phyloP scores from a whole-genome alignment of 1,284 basidiomycete species.

The Ganoderma multipileum region DNA sequence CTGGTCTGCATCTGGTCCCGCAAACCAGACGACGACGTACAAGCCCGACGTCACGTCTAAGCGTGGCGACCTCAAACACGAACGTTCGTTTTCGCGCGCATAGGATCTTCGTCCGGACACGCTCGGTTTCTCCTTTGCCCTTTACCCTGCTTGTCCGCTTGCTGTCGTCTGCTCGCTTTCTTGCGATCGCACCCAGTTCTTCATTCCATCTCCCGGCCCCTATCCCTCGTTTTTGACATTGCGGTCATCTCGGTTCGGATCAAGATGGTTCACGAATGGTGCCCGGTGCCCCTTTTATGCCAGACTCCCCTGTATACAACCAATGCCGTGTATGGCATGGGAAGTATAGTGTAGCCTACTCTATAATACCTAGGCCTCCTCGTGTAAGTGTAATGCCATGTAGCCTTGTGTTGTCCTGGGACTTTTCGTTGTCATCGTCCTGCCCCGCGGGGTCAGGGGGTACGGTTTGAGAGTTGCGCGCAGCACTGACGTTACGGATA shows the following conservation, averaged over 20 bases:
- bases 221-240: slow-evolving; percentile 1
- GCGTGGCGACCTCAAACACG: background rate
- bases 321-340: background rate
- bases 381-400: background rate
- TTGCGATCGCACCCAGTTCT: background rate
- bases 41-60: slow-evolving; percentile 29
- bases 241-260: background rate
- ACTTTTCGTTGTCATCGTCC: background rate
- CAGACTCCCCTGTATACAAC: background rate
- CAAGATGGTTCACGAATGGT: background rate
- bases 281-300: background rate
- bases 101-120: too few relatives aligned
- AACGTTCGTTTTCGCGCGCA: background rate
- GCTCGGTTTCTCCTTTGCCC: background rate
- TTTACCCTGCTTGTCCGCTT: background rate
- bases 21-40: slow-evolving; percentile 55
- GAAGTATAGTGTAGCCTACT: background rate
- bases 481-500: background rate
- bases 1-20: slow-evolving; percentile 62
- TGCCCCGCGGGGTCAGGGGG: background rate
- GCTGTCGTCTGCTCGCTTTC: background rate
- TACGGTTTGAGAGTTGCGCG: too few relatives aligned
- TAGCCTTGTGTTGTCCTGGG: background rate
- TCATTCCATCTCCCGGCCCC: background rate
- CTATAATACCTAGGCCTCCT: background rate